phyloP scores from a whole-genome alignment of 495 filamentous ascomycete species.

The Chaetomium fimeti region DNA sequence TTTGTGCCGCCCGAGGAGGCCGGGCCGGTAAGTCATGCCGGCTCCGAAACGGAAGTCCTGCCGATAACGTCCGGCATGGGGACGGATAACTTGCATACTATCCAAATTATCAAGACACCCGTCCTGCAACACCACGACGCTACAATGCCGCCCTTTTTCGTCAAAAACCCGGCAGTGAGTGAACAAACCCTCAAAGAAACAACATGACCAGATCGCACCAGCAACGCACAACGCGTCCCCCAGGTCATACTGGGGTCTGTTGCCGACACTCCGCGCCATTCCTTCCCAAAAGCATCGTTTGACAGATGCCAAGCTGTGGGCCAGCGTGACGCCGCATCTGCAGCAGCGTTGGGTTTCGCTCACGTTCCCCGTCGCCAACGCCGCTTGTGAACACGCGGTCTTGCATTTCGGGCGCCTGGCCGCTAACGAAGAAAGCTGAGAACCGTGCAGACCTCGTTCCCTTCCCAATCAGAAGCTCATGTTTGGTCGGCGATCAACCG shows the following conservation, averaged over 20 bases:
- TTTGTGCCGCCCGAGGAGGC: background rate
- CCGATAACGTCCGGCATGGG: background rate
- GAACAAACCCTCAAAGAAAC: too few relatives aligned
- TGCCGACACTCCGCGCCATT: background rate
- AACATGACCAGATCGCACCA: too few relatives aligned
- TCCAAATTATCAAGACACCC: background rate
- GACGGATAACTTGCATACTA: background rate
- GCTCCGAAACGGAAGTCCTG: background rate
- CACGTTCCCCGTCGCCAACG: too few relatives aligned
- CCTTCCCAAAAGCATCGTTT: background rate
- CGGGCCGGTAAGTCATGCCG: background rate
- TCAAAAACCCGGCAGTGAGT: too few relatives aligned
- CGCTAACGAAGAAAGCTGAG: background rate
- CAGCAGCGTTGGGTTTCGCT: background rate
- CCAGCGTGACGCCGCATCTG: background rate
- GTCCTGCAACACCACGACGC: background rate
- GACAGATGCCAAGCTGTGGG: conserved; percentile 7
- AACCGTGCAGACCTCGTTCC: background rate
- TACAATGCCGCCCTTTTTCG: too few relatives aligned
- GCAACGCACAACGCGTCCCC: too few relatives aligned
- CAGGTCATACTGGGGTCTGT: too few relatives aligned
- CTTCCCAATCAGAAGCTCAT: background rate
- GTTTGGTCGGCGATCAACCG: background rate
- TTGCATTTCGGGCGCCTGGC: background rate
- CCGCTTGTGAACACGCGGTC: background rate